A percentile compares a stretch with the other conserved stretches of the same genome.
phyloP scores from a whole-genome alignment of 1,139 yeast genomes.

The Sugiyamaella japonica region DNA sequence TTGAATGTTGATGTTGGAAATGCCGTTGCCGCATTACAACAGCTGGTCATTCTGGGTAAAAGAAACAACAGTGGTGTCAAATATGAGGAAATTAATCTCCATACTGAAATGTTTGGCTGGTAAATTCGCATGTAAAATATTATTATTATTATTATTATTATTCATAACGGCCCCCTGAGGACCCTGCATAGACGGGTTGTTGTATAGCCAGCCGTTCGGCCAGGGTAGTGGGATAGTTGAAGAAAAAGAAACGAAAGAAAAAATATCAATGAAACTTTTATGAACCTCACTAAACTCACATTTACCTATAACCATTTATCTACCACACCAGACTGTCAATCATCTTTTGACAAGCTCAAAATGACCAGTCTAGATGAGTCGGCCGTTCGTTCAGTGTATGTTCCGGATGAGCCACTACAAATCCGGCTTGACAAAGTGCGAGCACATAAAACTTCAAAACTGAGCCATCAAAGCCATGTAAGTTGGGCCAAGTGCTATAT shows the following conservation, averaged over 20 bases:
- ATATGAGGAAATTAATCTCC: constrained; percentile 51
- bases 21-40: constrained; percentile 47
- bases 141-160: not conserved
- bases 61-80: constrained; percentile 33
- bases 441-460: constrained; percentile 66
- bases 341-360: not conserved
- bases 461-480: constrained; percentile 77
- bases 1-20: constrained; percentile 49
- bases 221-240: not conserved
- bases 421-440: constrained; percentile 69
- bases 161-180: not conserved
- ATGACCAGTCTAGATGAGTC: constrained; percentile 8
- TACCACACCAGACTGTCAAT: not conserved
- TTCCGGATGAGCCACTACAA: constrained; percentile 47
- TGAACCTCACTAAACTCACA: not conserved
- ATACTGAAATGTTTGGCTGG: constrained; percentile 64
- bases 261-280: not conserved
- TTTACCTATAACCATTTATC: too few relatives aligned
- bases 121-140: constrained; percentile 28
- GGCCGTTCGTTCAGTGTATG: constrained; percentile 7
- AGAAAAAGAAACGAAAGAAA: not conserved
- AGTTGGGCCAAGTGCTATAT: constrained; percentile 16
- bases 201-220: not conserved
- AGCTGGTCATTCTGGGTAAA: constrained; percentile 29
- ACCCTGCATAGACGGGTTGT: not conserved